Evolutionary conservation across 2,329 filamentous ascomycete species (phyloP).

Genomic region (Penicillium sp.): DNA sequence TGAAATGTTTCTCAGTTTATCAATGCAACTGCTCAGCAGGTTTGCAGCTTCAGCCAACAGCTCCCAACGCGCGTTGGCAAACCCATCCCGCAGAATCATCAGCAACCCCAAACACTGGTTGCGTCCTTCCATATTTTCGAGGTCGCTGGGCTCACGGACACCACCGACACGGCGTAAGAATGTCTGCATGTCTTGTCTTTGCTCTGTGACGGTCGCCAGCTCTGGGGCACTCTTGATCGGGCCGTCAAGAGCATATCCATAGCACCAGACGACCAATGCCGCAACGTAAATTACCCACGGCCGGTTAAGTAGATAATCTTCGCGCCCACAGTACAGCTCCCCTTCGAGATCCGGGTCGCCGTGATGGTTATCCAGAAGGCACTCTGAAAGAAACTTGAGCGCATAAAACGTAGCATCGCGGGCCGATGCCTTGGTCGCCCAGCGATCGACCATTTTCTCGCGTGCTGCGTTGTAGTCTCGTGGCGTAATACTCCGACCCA

Average conservation of each 20-base stretch:
- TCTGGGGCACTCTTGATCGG: slow-evolving; percentile 59
- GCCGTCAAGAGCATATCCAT: slow-evolving; percentile 89
- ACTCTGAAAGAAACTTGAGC: slow-evolving; percentile 80
- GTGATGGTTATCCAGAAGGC: slow-evolving; percentile 64
- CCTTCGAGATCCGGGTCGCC: slow-evolving; percentile 28
- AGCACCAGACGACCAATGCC: slow-evolving; percentile 90
- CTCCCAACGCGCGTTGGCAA: slow-evolving; percentile 86
- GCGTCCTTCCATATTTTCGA: slow-evolving; percentile 73
- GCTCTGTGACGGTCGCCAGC: slow-evolving; percentile 67
- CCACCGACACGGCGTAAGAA: slow-evolving; percentile 76
- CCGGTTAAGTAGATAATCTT: slow-evolving; percentile 87
- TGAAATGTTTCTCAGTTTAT: slow-evolving; percentile 52
- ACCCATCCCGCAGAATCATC: slow-evolving; percentile 79
- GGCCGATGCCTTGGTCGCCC: slow-evolving; percentile 87
- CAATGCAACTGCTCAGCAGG: slow-evolving; percentile 79
- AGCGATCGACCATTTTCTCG: slow-evolving; percentile 82
- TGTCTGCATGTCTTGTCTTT: slow-evolving; percentile 76
- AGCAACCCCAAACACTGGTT: slow-evolving; percentile 84
- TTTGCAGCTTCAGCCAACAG: slow-evolving; percentile 84
- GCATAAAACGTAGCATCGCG: slow-evolving; percentile 93
- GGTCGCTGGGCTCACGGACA: slow-evolving; percentile 75
- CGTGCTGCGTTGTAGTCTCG: slow-evolving; percentile 81
- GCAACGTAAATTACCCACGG: slow-evolving; percentile 97
- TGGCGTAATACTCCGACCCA: slow-evolving; percentile 82
- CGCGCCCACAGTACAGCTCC: slow-evolving; percentile 74